Evolutionary conservation across 768 basidiomycete species (phyloP), one percentile per base, ranked within the genome.

Genomic region (Kockovaella imperatae): DNA sequence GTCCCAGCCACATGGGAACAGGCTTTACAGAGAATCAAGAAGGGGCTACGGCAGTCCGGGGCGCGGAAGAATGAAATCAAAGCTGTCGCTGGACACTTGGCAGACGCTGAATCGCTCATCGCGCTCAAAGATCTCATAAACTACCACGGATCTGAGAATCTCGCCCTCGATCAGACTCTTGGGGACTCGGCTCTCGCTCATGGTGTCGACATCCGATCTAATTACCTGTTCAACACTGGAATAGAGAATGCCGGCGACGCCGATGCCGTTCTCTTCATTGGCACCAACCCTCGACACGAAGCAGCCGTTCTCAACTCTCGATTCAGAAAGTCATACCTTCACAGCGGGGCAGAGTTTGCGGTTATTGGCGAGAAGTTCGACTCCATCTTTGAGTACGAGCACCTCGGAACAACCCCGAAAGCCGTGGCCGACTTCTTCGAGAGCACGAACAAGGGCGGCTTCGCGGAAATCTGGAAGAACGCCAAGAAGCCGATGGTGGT

Each of bases 231-330:
- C 78, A 96, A 96, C 74, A 76, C 84, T 7, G 87, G 85, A 20
- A 88, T 99, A 50, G 82, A 88, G 23, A 86, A 86, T 20, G 77
- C 93, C 23, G 95, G 95, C 65, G 76, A 82, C 38, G 91, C 95
- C 20, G 95, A 99, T 60, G 87, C 75, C 17, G 87, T 99, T 56
- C 80, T 97, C 6, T 80, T 99, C 24, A 81, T 97, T 59, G 95
- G 93, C 48, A 95, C 90, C 35, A 95, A 97, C 74, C 93, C 93
- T 8, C 78, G 95, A 17, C 91, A 96, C 68, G 95, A 99, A 72
- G 95, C 90, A 4, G 85, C 95, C 18, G 91, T 96, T 47, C 77
- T 97, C 57, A 99, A 97, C 77, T 89, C 91, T 21, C 87, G 95
- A 54, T 87, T 99, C 62, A 80, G 95, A 60, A 91, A 89, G 77